phyloP scores from a whole-genome alignment of 2,329 filamentous ascomycete species.

The Calycina herbarum region DNA sequence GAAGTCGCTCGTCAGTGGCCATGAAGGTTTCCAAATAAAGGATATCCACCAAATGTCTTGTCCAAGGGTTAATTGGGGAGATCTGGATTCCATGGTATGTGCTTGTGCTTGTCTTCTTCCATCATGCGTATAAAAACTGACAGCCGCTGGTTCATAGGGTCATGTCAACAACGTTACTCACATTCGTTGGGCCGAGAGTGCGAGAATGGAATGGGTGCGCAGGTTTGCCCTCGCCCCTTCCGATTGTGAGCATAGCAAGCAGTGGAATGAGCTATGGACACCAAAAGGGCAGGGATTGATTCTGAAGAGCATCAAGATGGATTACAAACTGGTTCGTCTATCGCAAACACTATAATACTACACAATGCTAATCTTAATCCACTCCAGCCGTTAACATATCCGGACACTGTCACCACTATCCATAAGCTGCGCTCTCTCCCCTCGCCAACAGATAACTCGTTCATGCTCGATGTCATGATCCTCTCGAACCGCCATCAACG shows the following conservation, averaged over 20 bases:
- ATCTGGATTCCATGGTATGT: slow-evolving; percentile 70
- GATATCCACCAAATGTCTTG: slow-evolving; percentile 53
- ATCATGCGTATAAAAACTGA: neutral
- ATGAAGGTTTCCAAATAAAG: neutral
- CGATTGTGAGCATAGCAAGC: slow-evolving; percentile 58
- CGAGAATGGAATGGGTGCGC: slow-evolving; percentile 74
- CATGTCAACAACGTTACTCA: slow-evolving; percentile 90
- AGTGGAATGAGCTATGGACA: slow-evolving; percentile 71
- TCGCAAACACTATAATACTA: slow-evolving; percentile 1
- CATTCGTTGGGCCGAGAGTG: slow-evolving; percentile 79
- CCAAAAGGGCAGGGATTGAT: slow-evolving; percentile 71
- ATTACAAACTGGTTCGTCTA: slow-evolving; percentile 80
- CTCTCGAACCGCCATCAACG: slow-evolving; percentile 74
- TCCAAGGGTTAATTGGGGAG: slow-evolving; percentile 77
- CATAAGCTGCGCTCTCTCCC: slow-evolving; percentile 63
- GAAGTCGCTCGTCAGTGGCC: neutral
- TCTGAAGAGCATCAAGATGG: slow-evolving; percentile 73
- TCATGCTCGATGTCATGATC: slow-evolving; percentile 63
- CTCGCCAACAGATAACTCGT: slow-evolving; percentile 42
- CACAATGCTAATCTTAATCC: slow-evolving; percentile 8
- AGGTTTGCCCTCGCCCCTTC: slow-evolving; percentile 67
- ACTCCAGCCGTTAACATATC: slow-evolving; percentile 74
- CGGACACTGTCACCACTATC: slow-evolving; percentile 79
- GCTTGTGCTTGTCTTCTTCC: neutral
- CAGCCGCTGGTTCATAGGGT: slow-evolving; percentile 43